phyloP scores from a whole-genome alignment of 371 early-diverging fungal species.

The Apophysomyces variabilis region DNA sequence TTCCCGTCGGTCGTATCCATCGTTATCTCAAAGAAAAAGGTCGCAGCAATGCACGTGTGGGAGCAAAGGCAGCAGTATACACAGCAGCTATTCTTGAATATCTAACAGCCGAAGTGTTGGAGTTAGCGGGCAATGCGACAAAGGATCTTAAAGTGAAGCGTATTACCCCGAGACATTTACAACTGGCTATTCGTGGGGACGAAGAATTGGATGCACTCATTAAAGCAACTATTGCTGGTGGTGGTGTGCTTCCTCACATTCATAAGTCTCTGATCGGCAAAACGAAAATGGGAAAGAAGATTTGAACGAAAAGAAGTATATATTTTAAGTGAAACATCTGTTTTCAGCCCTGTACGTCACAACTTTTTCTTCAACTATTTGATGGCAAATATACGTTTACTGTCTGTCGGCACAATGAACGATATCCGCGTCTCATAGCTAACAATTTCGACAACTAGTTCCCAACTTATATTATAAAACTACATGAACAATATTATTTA shows the following conservation, averaged over 20 bases:
- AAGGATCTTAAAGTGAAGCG: slow-evolving; percentile 90
- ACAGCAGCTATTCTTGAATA: slow-evolving; percentile 91
- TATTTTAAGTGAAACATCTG: slow-evolving; percentile 6
- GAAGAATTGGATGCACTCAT: slow-evolving; percentile 89
- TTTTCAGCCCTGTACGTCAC: slow-evolving; percentile 7
- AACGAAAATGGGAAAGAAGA: slow-evolving; percentile 60
- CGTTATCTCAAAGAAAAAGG: slow-evolving; percentile 84
- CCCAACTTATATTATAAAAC: too few relatives aligned
- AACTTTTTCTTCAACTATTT: not conserved
- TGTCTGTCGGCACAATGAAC: not conserved
- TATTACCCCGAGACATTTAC: slow-evolving; percentile 89
- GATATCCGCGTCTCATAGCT: not conserved
- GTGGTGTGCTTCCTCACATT: slow-evolving; percentile 83
- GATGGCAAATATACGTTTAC: not conserved
- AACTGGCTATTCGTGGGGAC: slow-evolving; percentile 90
- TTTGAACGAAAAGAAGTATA: slow-evolving; percentile 23
- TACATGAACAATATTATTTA: too few relatives aligned
- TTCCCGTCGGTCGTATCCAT: slow-evolving; percentile 91
- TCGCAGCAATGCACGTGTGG: slow-evolving; percentile 81
- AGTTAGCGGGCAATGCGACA: slow-evolving; percentile 91
- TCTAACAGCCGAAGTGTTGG: slow-evolving; percentile 89
- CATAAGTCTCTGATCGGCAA: slow-evolving; percentile 74
- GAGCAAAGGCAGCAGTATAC: slow-evolving; percentile 92
- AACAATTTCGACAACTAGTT: too few relatives aligned
- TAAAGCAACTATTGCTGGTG: slow-evolving; percentile 90